Evolutionary conservation across 2,329 filamentous ascomycete genomes (phyloP).

Genomic region (Colletotrichum musicola): DNA sequence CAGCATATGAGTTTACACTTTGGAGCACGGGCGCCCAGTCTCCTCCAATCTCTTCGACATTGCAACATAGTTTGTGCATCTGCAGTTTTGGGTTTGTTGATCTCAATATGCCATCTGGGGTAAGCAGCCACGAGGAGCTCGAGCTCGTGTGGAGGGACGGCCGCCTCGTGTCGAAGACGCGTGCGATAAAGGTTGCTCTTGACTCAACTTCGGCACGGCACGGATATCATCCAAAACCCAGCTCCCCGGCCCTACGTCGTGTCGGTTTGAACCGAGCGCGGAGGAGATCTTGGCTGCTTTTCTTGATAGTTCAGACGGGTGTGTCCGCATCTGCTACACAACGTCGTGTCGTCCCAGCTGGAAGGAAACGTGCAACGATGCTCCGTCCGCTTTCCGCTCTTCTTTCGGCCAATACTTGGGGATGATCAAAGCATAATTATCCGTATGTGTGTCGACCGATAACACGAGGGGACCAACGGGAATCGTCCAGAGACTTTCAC

Average conservation of each 20-base stretch:
- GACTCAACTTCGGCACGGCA: constrained; percentile 8
- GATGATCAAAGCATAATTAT: not conserved
- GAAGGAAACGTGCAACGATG: constrained; percentile 2
- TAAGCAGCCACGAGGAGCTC: not conserved
- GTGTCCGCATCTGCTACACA: not conserved
- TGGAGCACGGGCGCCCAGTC: constrained; percentile 1
- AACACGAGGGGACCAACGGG: not conserved
- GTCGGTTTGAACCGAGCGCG: constrained; percentile 29
- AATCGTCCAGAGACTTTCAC: not conserved
- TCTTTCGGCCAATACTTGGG: constrained; percentile 21
- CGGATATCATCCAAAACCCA: constrained; percentile 19
- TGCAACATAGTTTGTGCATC: constrained; percentile 14
- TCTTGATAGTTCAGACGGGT: constrained; percentile 27
- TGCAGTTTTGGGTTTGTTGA: constrained; percentile 25
- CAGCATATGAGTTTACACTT: constrained; percentile 20
- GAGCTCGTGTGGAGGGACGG: not conserved
- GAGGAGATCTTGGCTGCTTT: constrained; percentile 24
- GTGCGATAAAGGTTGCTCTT: constrained; percentile 9
- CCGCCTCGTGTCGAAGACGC: constrained; percentile 14
- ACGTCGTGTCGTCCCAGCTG: constrained; percentile 5
- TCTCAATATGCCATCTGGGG: constrained; percentile 29
- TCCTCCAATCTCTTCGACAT: constrained; percentile 25
- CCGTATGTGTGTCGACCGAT: not conserved
- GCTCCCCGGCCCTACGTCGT: constrained; percentile 6
- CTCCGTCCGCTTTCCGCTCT: not conserved